phyloP scores from a whole-genome alignment of 768 basidiomycete genomes.

The Suillus subaureus region DNA sequence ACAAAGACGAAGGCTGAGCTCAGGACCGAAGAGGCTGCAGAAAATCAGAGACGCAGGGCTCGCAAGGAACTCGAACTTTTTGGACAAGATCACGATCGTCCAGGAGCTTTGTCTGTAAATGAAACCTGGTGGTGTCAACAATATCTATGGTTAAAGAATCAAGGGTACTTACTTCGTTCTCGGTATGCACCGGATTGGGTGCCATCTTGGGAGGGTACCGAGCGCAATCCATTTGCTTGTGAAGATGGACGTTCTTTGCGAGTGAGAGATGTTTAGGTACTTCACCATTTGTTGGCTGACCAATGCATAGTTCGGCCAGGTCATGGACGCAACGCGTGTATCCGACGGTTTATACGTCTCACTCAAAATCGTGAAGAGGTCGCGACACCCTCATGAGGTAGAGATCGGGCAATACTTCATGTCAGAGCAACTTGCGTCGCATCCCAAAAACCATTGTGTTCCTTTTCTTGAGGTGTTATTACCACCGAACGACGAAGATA shows the following conservation, averaged over 20 bases:
- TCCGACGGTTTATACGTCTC: slow-evolving; percentile 30
- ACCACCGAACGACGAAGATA: slow-evolving; percentile 17
- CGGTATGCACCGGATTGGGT: slow-evolving; percentile 37
- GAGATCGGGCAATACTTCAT: slow-evolving; percentile 30
- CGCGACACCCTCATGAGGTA: slow-evolving; percentile 29
- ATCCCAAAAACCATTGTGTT: slow-evolving; percentile 38
- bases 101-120: neutral
- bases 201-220: slow-evolving; percentile 32
- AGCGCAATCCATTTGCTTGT: slow-evolving; percentile 3
- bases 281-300: neutral
- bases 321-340: slow-evolving; percentile 33
- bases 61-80: slow-evolving; percentile 1
- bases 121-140: slow-evolving; percentile 21
- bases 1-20: neutral
- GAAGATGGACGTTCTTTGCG: slow-evolving; percentile 8
- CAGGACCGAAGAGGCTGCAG: neutral
- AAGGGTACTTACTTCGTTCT: slow-evolving; percentile 35
- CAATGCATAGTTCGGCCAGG: slow-evolving; percentile 8
- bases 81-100: neutral
- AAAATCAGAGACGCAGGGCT: slow-evolving; percentile 2
- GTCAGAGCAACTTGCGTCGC: neutral
- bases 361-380: slow-evolving; percentile 29
- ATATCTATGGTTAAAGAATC: slow-evolving; percentile 30
- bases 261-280: neutral
- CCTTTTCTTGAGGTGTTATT: slow-evolving; percentile 29